Conservation (phyloP, 495 filamentous ascomycete species). For the Cudoniella acicularis region DNA sequence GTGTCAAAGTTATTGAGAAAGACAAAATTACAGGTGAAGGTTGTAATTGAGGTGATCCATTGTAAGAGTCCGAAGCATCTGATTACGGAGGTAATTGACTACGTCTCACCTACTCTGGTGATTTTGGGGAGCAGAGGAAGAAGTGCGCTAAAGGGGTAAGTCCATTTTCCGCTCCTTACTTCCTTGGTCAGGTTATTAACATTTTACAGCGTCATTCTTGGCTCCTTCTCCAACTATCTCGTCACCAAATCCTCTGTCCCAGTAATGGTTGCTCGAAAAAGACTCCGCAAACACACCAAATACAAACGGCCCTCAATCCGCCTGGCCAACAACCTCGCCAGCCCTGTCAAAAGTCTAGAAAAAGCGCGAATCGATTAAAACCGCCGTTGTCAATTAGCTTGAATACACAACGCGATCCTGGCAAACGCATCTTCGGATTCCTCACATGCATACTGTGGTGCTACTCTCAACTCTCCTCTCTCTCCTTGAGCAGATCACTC, state of each 20-base stretch:
- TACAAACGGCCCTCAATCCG: constrained; percentile 56
- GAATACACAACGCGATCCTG: too few relatives aligned
- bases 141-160: constrained; percentile 89
- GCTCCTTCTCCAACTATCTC: constrained; percentile 95
- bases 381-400: too few relatives aligned
- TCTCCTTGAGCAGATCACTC: too few relatives aligned
- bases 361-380: constrained; percentile 66
- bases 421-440: too few relatives aligned
- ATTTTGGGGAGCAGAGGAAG: constrained; percentile 87
- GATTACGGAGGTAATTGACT: constrained; percentile 87
- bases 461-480: too few relatives aligned
- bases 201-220: constrained; percentile 70
- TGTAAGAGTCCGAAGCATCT: constrained; percentile 92
- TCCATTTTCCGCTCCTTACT: constrained; percentile 5
- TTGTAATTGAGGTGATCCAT: constrained; percentile 93
- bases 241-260: constrained; percentile 96
- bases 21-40: constrained; percentile 83
- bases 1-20: constrained; percentile 82
- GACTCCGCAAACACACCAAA: constrained; percentile 70
- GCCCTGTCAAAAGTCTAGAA: constrained; percentile 59
- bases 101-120: constrained; percentile 85
- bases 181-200: constrained; percentile 7
- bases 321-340: constrained; percentile 68
- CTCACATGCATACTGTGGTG: too few relatives aligned
- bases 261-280: constrained; percentile 86